Evolutionary conservation across 2,329 filamentous ascomycete species (phyloP), one percentile per base, ranked within the genome.

Genomic region (Sporothrix pallida): DNA sequence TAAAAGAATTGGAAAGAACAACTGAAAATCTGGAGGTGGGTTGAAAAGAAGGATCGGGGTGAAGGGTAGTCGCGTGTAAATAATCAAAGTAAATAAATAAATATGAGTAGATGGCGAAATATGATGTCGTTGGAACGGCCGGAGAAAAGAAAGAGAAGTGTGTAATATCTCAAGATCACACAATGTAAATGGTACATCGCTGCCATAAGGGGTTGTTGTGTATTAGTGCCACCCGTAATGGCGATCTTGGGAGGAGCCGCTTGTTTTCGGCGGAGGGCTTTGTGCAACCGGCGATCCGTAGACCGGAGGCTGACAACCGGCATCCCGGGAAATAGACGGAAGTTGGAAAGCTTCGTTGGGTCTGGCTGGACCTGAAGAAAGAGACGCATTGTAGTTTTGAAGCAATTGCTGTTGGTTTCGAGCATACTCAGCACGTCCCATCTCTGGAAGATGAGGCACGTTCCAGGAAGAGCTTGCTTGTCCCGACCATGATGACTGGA

Each of bases 201-300:
- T 37, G 31, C n/a, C 15, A 42, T 31, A 2, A 3, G n/a, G 7
- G 56, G 4, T 20, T 42, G 17, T 2, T 5, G 48, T n/a, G n/a
- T 31, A 4, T 72, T 37, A 72, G 3, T 3, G 62, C 37, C 72
- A 71, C 23, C 58, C 44, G 37, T 50, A 71, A 37, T 48, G 26
- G 26, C 37, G n/a, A 20, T 58, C 63, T 13, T 54, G 26, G 1
- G 48, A 17, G 8, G 73, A 17, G 37, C 23, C 23, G n/a, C 52
- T 68, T n/a, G 70, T 67, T 20, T 62, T 63, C 4, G 23, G 23
- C 3, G 20, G 52, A 4, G 54, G 48, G n/a, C 62, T 58, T 12
- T 50, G 73, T 6, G 44, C 15, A 3, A 20, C 31, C 7, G 62
- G 69, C 0, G 44, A 46, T 48, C 44, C 20, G 26, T 69, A 63